Evolutionary conservation across 2,329 filamentous ascomycete species (phyloP).

Genomic region (Sarocladiaceae sp.): DNA sequence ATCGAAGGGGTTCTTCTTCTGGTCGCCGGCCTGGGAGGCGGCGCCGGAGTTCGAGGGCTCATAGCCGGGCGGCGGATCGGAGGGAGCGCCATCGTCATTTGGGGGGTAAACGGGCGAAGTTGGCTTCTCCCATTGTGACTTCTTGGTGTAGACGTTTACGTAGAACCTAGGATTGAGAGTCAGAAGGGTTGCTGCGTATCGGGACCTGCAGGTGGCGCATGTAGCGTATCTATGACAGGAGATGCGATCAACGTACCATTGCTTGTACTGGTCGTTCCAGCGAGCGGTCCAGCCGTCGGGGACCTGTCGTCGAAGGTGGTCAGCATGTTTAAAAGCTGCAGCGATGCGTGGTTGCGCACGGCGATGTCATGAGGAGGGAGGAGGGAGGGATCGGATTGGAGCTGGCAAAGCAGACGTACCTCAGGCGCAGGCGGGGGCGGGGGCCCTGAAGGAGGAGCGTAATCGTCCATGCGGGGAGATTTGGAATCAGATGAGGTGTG

Average conservation of each 20-base stretch:
- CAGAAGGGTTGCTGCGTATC: conserved; percentile 26
- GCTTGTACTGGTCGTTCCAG: conserved; percentile 82
- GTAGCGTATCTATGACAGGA: too few species aligned
- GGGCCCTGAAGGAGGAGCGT: conserved; percentile 45
- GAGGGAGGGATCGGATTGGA: too few species aligned
- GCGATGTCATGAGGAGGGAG: too few species aligned
- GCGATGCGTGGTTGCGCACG: too few species aligned
- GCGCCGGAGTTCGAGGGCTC: conserved; percentile 29
- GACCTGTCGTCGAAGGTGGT: conserved; percentile 48
- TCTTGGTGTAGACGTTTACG: conserved; percentile 80
- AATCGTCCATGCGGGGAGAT: conserved; percentile 43
- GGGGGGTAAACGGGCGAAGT: conserved; percentile 58
- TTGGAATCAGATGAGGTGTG: not conserved
- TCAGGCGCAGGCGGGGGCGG: conserved; percentile 36
- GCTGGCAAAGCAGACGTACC: too few species aligned
- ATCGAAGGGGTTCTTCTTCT: conserved; percentile 68
- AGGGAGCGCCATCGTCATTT: conserved; percentile 31
- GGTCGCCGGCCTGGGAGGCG: conserved; percentile 36
- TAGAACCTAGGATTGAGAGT: conserved; percentile 64
- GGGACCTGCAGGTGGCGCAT: too few species aligned
- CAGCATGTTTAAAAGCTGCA: too few species aligned
- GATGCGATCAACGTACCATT: conserved; percentile 56
- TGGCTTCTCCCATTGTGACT: conserved; percentile 86
- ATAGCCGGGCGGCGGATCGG: conserved; percentile 65
- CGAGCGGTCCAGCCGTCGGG: conserved; percentile 70